phyloP scores from a whole-genome alignment of 2,329 filamentous ascomycete species.

The Aspergillus sp. region DNA sequence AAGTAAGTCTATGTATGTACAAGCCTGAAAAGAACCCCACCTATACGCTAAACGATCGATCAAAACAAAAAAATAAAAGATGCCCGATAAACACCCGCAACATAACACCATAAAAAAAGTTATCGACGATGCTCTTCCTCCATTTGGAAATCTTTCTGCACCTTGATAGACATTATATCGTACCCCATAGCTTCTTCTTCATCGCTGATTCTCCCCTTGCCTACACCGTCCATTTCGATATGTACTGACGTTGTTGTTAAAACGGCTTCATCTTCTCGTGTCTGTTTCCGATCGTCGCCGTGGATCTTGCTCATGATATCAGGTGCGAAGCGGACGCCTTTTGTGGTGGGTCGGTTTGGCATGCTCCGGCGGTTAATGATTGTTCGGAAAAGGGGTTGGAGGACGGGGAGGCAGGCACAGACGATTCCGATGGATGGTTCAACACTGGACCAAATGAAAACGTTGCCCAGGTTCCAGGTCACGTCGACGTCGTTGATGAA shows the following conservation, averaged over 20 bases:
- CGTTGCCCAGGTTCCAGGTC: conserved; percentile 23
- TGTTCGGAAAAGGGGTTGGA: conserved; percentile 17
- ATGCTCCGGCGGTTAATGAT: neutral
- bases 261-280: conserved; percentile 1
- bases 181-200: neutral
- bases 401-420: conserved; percentile 23
- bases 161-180: conserved; percentile 2
- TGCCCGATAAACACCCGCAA: neutral
- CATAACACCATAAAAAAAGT: neutral
- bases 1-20: no score
- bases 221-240: neutral
- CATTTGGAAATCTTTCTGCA: conserved; percentile 3
- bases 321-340: conserved; percentile 1
- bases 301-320: conserved; percentile 5
- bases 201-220: neutral
- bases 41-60: no score
- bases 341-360: neutral
- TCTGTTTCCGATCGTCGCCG: neutral
- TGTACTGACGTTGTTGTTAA: neutral
- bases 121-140: conserved; percentile 5
- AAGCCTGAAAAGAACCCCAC: no score
- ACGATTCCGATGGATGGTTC: conserved; percentile 27
- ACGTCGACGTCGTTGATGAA: conserved; percentile 18
- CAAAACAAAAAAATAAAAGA: neutral
- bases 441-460: conserved; percentile 25